Percentiles rank a stretch among this genome's conserved stretches.
Evolutionary conservation across 179 eudicot species (phyloP).

Genomic region (Dionaea muscipula): DNA sequence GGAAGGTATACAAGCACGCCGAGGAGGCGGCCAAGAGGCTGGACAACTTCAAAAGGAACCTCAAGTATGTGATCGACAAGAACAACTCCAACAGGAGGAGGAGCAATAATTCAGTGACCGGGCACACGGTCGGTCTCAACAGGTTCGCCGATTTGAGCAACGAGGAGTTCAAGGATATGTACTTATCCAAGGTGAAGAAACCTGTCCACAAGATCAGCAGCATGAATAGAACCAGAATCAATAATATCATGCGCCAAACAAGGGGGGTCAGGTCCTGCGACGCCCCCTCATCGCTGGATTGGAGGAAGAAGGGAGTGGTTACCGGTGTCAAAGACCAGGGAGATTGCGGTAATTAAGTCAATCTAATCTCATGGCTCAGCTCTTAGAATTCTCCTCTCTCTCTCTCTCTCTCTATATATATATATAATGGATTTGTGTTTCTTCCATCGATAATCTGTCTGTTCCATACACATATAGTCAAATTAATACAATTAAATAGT

Average conservation of each 20-base stretch:
- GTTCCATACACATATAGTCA: too few species aligned
- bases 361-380: too few species aligned
- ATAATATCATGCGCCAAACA: background rate
- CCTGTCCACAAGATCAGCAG: slow-evolving; percentile 19
- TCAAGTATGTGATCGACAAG: slow-evolving; percentile 31
- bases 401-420: background rate
- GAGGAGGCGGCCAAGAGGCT: slow-evolving; percentile 32
- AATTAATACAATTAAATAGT: too few species aligned
- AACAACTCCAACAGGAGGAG: slow-evolving; percentile 26
- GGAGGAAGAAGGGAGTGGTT: slow-evolving; percentile 28
- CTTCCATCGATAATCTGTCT: too few species aligned
- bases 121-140: slow-evolving; percentile 41
- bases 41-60: slow-evolving; percentile 32
- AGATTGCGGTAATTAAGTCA: slow-evolving; percentile 19
- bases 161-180: slow-evolving; percentile 40
- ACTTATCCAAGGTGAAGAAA: slow-evolving; percentile 27
- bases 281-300: slow-evolving; percentile 20
- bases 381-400: background rate
- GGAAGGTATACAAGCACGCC: slow-evolving; percentile 22
- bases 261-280: slow-evolving; percentile 12
- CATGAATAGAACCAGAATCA: slow-evolving; percentile 5
- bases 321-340: slow-evolving; percentile 31
- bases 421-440: too few species aligned
- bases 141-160: slow-evolving; percentile 65
- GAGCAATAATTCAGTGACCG: slow-evolving; percentile 9